Evolutionary conservation across 495 filamentous ascomycete species (phyloP).

Genomic region (Tirmania nivea): DNA sequence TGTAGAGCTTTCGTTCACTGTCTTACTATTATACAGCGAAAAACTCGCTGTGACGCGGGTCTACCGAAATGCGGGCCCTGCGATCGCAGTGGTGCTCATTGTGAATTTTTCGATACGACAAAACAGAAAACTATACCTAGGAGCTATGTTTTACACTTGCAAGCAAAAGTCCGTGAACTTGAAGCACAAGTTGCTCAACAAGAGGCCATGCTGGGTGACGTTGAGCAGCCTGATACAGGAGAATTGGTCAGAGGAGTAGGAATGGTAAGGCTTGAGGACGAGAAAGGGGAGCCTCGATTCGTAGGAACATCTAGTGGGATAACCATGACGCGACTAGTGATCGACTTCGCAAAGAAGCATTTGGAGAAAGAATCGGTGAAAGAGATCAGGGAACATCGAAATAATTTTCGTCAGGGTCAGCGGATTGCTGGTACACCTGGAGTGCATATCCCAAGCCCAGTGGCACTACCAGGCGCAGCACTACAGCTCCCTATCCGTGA

Average conservation of each 20-base stretch:
- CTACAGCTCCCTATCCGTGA: slow-evolving; percentile 41
- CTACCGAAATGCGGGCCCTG: slow-evolving; percentile 82
- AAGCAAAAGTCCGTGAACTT: slow-evolving; percentile 54
- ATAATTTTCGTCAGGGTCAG: slow-evolving; percentile 17
- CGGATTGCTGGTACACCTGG: slow-evolving; percentile 23
- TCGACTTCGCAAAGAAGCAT: slow-evolving; percentile 62
- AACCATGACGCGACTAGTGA: slow-evolving; percentile 76
- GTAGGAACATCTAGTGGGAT: slow-evolving; percentile 84
- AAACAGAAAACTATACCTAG: slow-evolving; percentile 57
- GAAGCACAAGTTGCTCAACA: slow-evolving; percentile 47
- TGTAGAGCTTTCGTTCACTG: slow-evolving; percentile 1
- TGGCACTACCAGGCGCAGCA: slow-evolving; percentile 25
- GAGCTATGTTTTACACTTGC: slow-evolving; percentile 69
- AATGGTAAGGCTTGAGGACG: slow-evolving; percentile 55
- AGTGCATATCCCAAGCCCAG: slow-evolving; percentile 6
- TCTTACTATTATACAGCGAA: slow-evolving; percentile 37
- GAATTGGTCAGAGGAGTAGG: slow-evolving; percentile 64
- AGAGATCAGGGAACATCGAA: slow-evolving; percentile 26
- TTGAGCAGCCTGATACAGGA: slow-evolving; percentile 48
- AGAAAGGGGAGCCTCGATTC: slow-evolving; percentile 63
- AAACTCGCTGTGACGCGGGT: slow-evolving; percentile 81
- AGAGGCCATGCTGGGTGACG: slow-evolving; percentile 35
- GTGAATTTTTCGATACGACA: slow-evolving; percentile 80
- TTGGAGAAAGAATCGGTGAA: slow-evolving; percentile 42
- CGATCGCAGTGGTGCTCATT: slow-evolving; percentile 67